Base-by-base conservation (phyloP, 2,329 filamentous ascomycete species). In the Xenosphaeropsis pyriputrescens region DNA sequence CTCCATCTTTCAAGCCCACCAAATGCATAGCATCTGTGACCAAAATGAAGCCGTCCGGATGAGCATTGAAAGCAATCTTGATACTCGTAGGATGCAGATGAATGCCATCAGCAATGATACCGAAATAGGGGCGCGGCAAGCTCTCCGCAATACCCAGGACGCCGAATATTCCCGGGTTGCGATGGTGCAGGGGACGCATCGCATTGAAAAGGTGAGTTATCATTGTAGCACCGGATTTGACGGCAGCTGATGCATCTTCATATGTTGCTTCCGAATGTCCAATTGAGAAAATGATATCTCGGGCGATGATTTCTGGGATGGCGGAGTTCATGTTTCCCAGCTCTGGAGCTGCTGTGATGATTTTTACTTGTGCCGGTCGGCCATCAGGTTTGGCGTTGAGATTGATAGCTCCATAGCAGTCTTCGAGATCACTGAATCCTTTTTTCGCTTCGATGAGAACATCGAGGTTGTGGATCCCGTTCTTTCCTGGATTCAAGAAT, bases 181-280 rank as follows among this genome's bases (percentile, higher is more conserved):
- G 80, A 64, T 95, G 85, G 57, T 91, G 84, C 36, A 93, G 73
- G 12, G 85, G 85, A 1, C 78, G 72, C 86, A 94, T 94, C 18
- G 86, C 86, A 56, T 94, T 94, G 72, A 93, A 94, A 2, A 94
- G 68, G 52, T 94, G 86, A 0, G 86, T 94, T 47, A 94, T 82
- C 84, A 93, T 93, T 35, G 72, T 82, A 2, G 83, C 84, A 37
- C 86, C 86, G 6, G 75, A 68, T n/a, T 63, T 65, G 3, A 91
- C 71, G 15, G 83, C 82, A 4, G 64, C 60, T 4, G 79, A 75
- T 1, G 83, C 85, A 53, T 89, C 70, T 57, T 93, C 84, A 54
- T 89, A 93, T 0, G 81, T 85, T 12, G 85, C 82, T 56, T 93
- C 84, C 0, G 85, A 85, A 60, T 94, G 86, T 6, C 86, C 86